Conservation (phyloP, 2,329 filamentous ascomycete species). For the Ceratocystis lukuohia region DNA sequence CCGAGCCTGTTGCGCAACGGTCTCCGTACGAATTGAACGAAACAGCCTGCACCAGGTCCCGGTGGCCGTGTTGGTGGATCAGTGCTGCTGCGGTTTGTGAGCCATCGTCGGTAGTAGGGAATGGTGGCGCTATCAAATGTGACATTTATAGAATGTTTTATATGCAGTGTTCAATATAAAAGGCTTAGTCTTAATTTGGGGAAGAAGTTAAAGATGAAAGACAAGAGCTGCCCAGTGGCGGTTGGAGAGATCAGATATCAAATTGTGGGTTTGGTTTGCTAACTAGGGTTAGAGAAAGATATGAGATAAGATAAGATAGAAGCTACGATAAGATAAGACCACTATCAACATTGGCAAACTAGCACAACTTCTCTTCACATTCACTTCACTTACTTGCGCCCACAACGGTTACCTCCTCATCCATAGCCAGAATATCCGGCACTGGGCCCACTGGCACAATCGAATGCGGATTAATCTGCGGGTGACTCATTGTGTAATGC, state of each 20-base stretch:
- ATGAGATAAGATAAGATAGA: neutral
- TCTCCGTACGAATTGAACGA: constrained; percentile 89
- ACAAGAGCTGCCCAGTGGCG: neutral
- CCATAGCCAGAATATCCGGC: constrained; percentile 64
- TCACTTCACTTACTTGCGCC: constrained; percentile 7
- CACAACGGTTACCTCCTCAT: constrained; percentile 55
- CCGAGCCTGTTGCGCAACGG: constrained; percentile 78
- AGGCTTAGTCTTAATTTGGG: neutral
- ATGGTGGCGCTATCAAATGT: constrained; percentile 18
- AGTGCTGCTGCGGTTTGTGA: constrained; percentile 40
- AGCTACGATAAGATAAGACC: neutral
- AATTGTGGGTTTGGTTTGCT: neutral
- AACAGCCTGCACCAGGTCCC: constrained; percentile 69
- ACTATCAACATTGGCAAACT: neutral
- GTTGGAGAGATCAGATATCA: neutral
- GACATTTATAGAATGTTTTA: constrained; percentile 13
- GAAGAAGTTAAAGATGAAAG: neutral
- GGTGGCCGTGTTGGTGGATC: constrained; percentile 60
- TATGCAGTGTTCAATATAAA: neutral
- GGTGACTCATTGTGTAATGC: constrained; percentile 49
- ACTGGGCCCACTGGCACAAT: constrained; percentile 80
- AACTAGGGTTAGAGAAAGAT: constrained; percentile 1
- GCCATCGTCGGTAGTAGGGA: constrained; percentile 28
- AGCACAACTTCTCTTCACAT: neutral
- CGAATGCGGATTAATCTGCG: constrained; percentile 51